phyloP scores from a whole-genome alignment of 139 green algal genomes.

The Chlorella sp. region DNA sequence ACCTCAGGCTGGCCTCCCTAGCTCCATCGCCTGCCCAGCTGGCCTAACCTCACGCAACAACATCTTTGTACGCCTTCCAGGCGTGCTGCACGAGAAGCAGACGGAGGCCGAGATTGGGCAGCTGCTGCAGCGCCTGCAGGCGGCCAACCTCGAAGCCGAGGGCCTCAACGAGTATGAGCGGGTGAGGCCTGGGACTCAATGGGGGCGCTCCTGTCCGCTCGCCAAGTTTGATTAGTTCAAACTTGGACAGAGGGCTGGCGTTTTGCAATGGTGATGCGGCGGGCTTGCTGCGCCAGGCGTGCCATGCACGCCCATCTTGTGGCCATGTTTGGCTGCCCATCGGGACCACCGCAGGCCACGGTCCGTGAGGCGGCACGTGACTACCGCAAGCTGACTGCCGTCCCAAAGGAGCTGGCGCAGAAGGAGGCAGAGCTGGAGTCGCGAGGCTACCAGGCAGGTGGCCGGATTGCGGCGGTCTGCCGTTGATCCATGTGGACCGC shows the following conservation, averaged over 20 bases:
- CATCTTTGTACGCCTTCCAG: background rate
- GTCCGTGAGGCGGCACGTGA: conserved; percentile 58
- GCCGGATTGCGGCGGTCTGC: background rate
- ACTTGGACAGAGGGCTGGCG: too few relatives aligned
- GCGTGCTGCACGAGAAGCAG: conserved; percentile 81
- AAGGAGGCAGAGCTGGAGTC: conserved; percentile 73
- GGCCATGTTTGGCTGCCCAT: too few relatives aligned
- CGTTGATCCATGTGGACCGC: too few relatives aligned
- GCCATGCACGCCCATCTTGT: too few relatives aligned
- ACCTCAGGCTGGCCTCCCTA: background rate
- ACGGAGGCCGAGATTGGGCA: conserved; percentile 61
- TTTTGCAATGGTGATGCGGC: too few relatives aligned
- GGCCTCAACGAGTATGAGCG: background rate
- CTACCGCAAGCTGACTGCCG: conserved; percentile 50
- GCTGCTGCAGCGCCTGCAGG: conserved; percentile 57
- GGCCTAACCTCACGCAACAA: background rate
- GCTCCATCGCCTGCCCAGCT: background rate
- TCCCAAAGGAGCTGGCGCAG: conserved; percentile 80
- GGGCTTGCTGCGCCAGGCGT: too few relatives aligned
- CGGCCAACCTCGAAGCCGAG: conserved; percentile 11
- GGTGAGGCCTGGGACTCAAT: background rate
- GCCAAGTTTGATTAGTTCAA: too few relatives aligned
- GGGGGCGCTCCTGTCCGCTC: too few relatives aligned
- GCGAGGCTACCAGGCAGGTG: conserved; percentile 66
- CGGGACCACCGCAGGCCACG: background rate